Conservation (phyloP, 345 rosid species). For the Eucalyptus erythrocorys region DNA sequence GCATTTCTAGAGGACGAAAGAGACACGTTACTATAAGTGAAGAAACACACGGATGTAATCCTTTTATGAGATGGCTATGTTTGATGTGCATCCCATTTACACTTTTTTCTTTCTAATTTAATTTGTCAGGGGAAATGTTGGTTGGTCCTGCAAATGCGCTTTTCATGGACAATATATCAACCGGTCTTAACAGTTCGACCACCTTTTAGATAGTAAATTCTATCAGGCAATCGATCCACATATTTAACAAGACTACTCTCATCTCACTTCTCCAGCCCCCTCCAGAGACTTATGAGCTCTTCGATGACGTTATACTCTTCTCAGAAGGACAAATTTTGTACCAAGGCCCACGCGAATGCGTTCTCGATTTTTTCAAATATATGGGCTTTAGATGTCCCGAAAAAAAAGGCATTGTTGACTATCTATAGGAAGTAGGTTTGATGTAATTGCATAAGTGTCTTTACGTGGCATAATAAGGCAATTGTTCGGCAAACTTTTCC, state of each 20-base stretch:
- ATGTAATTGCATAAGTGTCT: no score
- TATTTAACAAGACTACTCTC: constrained; percentile 23
- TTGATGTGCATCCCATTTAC: neutral
- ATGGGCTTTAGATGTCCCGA: constrained; percentile 47
- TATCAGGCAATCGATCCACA: constrained; percentile 33
- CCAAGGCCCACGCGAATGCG: constrained; percentile 29
- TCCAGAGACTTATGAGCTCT: constrained; percentile 46
- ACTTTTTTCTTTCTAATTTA: neutral
- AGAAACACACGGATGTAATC: neutral
- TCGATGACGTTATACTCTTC: constrained; percentile 42
- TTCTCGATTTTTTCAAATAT: constrained; percentile 29
- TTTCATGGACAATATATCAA: constrained; percentile 53
- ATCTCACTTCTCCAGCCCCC: constrained; percentile 60
- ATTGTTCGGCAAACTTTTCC: neutral
- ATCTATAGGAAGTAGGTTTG: constrained; percentile 35
- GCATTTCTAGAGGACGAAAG: constrained; percentile 3
- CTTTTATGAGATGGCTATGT: neutral
- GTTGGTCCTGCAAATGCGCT: constrained; percentile 37
- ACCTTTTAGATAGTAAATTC: constrained; percentile 40
- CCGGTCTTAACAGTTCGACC: constrained; percentile 51
- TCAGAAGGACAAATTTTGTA: constrained; percentile 44
- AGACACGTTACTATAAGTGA: neutral
- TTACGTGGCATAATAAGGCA: neutral
- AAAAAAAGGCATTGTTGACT: constrained; percentile 43
- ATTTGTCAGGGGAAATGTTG: constrained; percentile 30